Evolutionary conservation across 2,329 filamentous ascomycete genomes (phyloP), one percentile per base, ranked within the genome.

Genomic region (Pyrenophora teres): DNA sequence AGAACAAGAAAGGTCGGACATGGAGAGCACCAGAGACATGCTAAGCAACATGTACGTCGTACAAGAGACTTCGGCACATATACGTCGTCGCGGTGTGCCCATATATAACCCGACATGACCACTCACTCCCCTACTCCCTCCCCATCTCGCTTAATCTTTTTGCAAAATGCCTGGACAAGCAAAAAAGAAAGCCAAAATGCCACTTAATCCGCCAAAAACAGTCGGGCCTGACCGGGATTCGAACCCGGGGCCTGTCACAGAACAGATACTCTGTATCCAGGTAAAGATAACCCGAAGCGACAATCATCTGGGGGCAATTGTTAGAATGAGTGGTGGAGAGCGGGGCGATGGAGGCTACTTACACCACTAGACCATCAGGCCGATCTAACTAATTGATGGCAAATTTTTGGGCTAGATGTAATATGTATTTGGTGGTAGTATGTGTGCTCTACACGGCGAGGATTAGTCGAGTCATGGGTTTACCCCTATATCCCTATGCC

Each of bases 161-260:
- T 2, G 27, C 27, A 30, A 13, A 31, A 40, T 3, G 19, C 19
- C 3, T 21, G 19, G 10, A 15, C 15, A 45, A 25, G 13, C 23
- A 30, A 41, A 36, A 40, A n/a, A 40, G 18, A 40, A 32, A 30
- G 19, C 13, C 13, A 19, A 15, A 6, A 2, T 19, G 8, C 18
- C 7, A 6, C 21, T 15, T 13, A 6, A 27, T n/a, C 4, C 12
- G 27, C 25, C 40, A 54, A 50, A 50, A 53, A 51, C 37, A 46
- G 44, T 30, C 12, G 63, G 65, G 65, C 65, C 60, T 65, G 60
- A 60, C 65, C 65, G 65, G 65, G 65, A 69, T 62, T 71, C 64
- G 69, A 71, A 71, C 69, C 69, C 69, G 69, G 69, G 69, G 67
- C 68, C 69, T 71, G 67, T 70, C 65, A 71, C 68, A 71, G 36